phyloP scores from a whole-genome alignment of 1,139 yeast species.

The Diutina ranongensis region DNA sequence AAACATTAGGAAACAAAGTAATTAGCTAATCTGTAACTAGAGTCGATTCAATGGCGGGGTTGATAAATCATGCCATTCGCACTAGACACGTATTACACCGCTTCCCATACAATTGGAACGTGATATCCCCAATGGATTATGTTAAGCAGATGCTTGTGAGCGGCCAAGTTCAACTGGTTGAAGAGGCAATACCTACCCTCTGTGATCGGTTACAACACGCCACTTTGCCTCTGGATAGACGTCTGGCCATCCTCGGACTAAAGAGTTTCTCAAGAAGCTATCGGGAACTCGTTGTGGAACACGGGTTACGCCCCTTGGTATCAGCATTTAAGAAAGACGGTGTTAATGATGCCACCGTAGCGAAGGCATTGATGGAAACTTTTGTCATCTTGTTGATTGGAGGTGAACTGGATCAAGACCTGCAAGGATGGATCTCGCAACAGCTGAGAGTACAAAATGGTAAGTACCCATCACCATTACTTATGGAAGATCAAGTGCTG shows the following conservation, averaged over 20 bases:
- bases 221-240: constrained; percentile 68
- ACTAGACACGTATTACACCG: not conserved
- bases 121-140: no score
- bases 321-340: constrained; percentile 54
- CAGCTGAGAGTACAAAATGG: constrained; percentile 74
- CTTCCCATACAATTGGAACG: no score
- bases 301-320: constrained; percentile 71
- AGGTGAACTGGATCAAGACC: constrained; percentile 39
- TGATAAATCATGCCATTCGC: not conserved
- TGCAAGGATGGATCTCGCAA: constrained; percentile 62
- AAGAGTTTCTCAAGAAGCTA: constrained; percentile 86
- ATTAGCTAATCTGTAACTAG: no score
- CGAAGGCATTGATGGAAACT: constrained; percentile 78
- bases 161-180: constrained; percentile 39
- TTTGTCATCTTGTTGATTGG: constrained; percentile 69
- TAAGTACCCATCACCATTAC: constrained; percentile 71
- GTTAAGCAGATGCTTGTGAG: constrained; percentile 25
- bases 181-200: constrained; percentile 79
- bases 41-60: no score
- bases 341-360: constrained; percentile 57
- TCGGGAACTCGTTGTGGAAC: constrained; percentile 83
- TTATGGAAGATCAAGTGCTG: constrained; percentile 40
- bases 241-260: constrained; percentile 84
- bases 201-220: constrained; percentile 85
- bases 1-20: no score